These are phyloP conservation scores for Daldinia vernicosa DNA, from an alignment of 495 filamentous ascomycete species.

Conservation along the genomic window DNA sequence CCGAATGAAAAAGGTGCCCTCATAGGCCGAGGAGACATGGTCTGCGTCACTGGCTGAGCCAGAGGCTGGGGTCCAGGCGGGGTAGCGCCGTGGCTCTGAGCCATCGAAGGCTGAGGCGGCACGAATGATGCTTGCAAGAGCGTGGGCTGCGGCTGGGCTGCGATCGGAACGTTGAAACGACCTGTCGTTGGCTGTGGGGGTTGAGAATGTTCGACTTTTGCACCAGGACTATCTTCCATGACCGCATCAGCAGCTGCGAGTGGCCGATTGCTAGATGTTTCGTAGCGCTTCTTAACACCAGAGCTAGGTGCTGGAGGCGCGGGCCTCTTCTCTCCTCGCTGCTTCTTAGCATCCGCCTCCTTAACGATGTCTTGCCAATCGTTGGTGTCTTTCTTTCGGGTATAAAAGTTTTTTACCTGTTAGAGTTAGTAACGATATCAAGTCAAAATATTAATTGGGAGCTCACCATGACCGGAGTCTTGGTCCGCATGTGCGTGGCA, in stretches of 20 bases:
- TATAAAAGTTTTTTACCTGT: constrained; percentile 93
- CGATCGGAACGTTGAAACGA: constrained; percentile 57
- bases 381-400: constrained; percentile 76
- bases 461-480: constrained; percentile 91
- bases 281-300: constrained; percentile 56
- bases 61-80: constrained; percentile 43
- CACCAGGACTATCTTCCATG: constrained; percentile 60
- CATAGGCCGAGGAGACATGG: constrained; percentile 54
- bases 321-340: constrained; percentile 75
- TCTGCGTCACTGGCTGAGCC: constrained; percentile 44
- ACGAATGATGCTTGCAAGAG: constrained; percentile 39
- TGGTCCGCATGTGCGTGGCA: constrained; percentile 86
- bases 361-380: constrained; percentile 75
- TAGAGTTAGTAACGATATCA: constrained; percentile 39
- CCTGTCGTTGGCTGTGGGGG: constrained; percentile 44
- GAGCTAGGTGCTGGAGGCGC: constrained; percentile 71
- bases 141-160: constrained; percentile 44
- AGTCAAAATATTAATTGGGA: constrained; percentile 4
- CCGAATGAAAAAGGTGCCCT: constrained; percentile 47
- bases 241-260: constrained; percentile 66
- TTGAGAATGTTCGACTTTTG: constrained; percentile 55
- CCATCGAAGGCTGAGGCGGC: constrained; percentile 34
- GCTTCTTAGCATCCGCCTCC: constrained; percentile 74
- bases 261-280: constrained; percentile 61
- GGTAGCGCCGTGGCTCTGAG: constrained; percentile 37